A percentile compares a stretch with the other conserved stretches of the same genome.
These are phyloP conservation scores for bread wheat (Triticum aestivum) DNA, from an alignment of 176 grass and related monocot genomes.

Conservation along the genomic window IWGSC_CS_RefSeq_v2.1 NC_057814.1:439465893-439466392, in stretches of 20 bases:
- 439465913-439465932: background rate
- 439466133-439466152: background rate
- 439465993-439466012: constrained; percentile 82
- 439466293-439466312: background rate
- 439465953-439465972: background rate
- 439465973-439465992: background rate
- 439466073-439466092: constrained; percentile 79
- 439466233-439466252: constrained; percentile 77
- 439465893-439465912: background rate
- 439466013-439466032: constrained; percentile 96
- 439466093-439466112: too few species aligned
- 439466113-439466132: too few species aligned
- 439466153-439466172: constrained; percentile 35
- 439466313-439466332: background rate
- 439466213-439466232: constrained; percentile 93
- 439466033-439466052: constrained; percentile 91
- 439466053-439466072: constrained; percentile 76
- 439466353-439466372: background rate
- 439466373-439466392: background rate
- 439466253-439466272: background rate
- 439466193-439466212: constrained; percentile 92
- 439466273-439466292: background rate
- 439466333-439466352: background rate
- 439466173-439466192: constrained; percentile 88
- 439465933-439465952: background rate